Percentiles rank a stretch among this genome's conserved stretches.
Conservation (phyloP, 2,329 filamentous ascomycete species). For the Beauveria rudraprayagi region DNA sequence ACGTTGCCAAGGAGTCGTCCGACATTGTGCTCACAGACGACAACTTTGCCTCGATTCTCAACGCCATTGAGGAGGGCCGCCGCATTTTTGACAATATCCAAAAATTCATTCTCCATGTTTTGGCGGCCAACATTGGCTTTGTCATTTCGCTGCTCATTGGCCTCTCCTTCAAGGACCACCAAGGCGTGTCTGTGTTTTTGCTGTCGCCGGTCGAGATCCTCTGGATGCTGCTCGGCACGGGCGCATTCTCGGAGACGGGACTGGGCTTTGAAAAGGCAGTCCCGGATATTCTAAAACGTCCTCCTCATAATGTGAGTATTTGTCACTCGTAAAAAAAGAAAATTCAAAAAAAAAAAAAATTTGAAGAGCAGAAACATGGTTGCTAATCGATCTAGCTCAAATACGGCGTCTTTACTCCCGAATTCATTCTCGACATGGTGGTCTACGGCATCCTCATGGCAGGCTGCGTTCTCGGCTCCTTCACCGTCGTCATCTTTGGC, state of each 20-base stretch:
- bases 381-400: slow-evolving; percentile 21
- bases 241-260: slow-evolving; percentile 62
- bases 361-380: background rate
- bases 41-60: slow-evolving; percentile 45
- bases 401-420: slow-evolving; percentile 54
- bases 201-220: slow-evolving; percentile 64
- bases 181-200: slow-evolving; percentile 59
- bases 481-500: slow-evolving; percentile 51
- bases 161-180: slow-evolving; percentile 57
- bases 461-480: slow-evolving; percentile 47
- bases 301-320: slow-evolving; percentile 48
- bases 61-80: slow-evolving; percentile 54
- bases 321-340: background rate
- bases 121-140: slow-evolving; percentile 60
- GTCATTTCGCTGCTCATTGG: slow-evolving; percentile 59
- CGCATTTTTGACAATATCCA: slow-evolving; percentile 65
- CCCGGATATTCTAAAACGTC: slow-evolving; percentile 57
- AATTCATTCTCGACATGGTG: slow-evolving; percentile 55
- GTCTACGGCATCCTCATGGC: slow-evolving; percentile 59
- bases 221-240: slow-evolving; percentile 69
- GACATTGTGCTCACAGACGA: slow-evolving; percentile 62
- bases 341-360: no score
- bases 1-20: slow-evolving; percentile 60
- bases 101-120: slow-evolving; percentile 59
- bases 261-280: slow-evolving; percentile 61